phyloP scores from a whole-genome alignment of 176 grass and related monocot species.

The Rhipidocladum racemiflorum region DNA sequence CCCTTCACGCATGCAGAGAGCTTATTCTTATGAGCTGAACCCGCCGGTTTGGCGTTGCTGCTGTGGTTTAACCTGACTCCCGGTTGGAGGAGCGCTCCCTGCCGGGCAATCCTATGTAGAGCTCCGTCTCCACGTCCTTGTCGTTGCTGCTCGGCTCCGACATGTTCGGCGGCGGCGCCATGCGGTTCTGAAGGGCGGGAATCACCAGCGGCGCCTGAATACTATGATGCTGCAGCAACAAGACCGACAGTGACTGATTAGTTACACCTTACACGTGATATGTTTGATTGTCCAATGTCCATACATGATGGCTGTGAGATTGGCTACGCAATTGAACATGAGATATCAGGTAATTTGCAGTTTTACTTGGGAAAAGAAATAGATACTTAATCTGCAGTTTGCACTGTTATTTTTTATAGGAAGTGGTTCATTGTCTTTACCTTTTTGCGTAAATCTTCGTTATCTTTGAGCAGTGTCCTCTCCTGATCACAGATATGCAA shows the following conservation, averaged over 20 bases:
- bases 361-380: neutral
- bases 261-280: neutral
- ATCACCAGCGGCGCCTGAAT: neutral
- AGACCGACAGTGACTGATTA: neutral
- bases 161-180: neutral
- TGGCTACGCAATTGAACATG: conserved; percentile 6
- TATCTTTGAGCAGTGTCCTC: conserved; percentile 40
- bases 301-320: neutral
- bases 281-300: neutral
- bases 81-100: conserved; percentile 26
- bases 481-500: conserved; percentile 37
- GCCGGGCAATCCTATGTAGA: conserved; percentile 58
- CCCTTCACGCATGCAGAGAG: conserved; percentile 12
- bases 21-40: conserved; percentile 35
- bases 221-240: conserved; percentile 21
- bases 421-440: conserved; percentile 10
- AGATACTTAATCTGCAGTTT: neutral
- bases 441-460: conserved; percentile 45
- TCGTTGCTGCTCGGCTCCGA: neutral
- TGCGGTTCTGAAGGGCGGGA: neutral
- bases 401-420: neutral
- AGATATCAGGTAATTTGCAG: conserved; percentile 6
- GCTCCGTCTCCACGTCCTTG: conserved; percentile 61
- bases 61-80: conserved; percentile 1
- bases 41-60: neutral